phyloP scores from a whole-genome alignment of 2,329 filamentous ascomycete species.

The Didymella keratinophila region DNA sequence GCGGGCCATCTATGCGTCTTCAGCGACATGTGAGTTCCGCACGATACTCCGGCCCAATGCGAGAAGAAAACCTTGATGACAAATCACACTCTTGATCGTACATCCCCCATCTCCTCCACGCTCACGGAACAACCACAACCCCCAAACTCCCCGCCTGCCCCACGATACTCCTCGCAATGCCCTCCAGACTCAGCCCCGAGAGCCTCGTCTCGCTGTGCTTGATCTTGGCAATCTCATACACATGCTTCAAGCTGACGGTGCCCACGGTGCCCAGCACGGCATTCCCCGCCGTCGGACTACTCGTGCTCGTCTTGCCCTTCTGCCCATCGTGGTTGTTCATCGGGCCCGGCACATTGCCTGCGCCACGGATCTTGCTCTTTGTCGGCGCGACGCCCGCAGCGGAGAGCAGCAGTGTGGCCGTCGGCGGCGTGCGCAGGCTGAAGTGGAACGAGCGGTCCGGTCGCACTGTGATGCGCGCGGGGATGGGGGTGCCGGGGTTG shows the following conservation, averaged over 20 bases:
- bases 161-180: slow-evolving; percentile 75
- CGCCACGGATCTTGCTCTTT: slow-evolving; percentile 79
- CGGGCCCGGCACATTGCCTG: slow-evolving; percentile 62
- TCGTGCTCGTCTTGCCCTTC: slow-evolving; percentile 48
- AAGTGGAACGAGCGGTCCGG: slow-evolving; percentile 94
- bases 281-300: slow-evolving; percentile 54
- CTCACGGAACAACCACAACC: slow-evolving; percentile 57
- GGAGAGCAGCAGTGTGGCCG: slow-evolving; percentile 85
- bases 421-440: slow-evolving; percentile 92
- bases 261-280: slow-evolving; percentile 83
- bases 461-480: slow-evolving; percentile 88
- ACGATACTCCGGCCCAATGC: not conserved
- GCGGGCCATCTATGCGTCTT: not conserved
- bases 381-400: slow-evolving; percentile 78
- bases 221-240: slow-evolving; percentile 97
- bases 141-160: slow-evolving; percentile 61
- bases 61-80: not conserved
- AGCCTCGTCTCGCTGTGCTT: slow-evolving; percentile 68
- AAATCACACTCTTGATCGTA: slow-evolving; percentile 4
- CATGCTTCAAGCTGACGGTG: slow-evolving; percentile 87
- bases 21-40: not conserved
- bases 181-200: slow-evolving; percentile 81
- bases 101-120: not conserved
- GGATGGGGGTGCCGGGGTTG: slow-evolving; percentile 81
- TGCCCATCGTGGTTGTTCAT: slow-evolving; percentile 50